A percentile compares a stretch with the other conserved stretches of the same genome.
Conservation (phyloP, 345 rosid genomes). For the Moricandia arvensis region DNA sequence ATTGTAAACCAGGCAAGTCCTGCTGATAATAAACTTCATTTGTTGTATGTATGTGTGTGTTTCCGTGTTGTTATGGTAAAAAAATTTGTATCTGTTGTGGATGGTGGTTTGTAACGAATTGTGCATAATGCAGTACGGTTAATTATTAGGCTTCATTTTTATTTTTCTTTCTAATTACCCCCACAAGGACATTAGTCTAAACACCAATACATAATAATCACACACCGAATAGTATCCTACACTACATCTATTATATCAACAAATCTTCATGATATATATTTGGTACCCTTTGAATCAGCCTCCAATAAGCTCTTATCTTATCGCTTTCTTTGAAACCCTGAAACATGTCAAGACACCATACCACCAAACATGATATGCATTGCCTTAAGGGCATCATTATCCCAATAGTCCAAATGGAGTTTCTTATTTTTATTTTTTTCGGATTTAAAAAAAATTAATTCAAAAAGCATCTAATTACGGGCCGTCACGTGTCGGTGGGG, state of each 20-base stretch:
- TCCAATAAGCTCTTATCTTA: slow-evolving; percentile 16
- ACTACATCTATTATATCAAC: slow-evolving; percentile 4
- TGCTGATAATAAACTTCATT: slow-evolving; percentile 25
- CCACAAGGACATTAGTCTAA: background rate
- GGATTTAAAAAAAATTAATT: too few species aligned
- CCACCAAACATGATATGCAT: slow-evolving; percentile 61
- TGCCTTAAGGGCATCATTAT: slow-evolving; percentile 42
- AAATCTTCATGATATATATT: slow-evolving; percentile 8
- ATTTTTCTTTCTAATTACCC: slow-evolving; percentile 8
- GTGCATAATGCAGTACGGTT: slow-evolving; percentile 27
- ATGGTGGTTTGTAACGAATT: slow-evolving; percentile 18
- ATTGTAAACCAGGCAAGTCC: slow-evolving; percentile 41
- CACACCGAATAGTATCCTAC: slow-evolving; percentile 18
- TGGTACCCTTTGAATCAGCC: slow-evolving; percentile 20
- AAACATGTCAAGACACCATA: slow-evolving; percentile 47
- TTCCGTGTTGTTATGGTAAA: slow-evolving; percentile 22
- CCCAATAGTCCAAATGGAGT: too few species aligned
- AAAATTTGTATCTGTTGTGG: slow-evolving; percentile 17
- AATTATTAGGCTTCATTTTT: slow-evolving; percentile 1
- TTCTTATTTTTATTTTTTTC: too few species aligned
- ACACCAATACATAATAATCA: slow-evolving; percentile 24
- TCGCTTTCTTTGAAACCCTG: slow-evolving; percentile 28
- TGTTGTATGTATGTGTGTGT: background rate
- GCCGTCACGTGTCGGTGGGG: too few species aligned
- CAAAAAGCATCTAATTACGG: too few species aligned